A percentile compares a stretch with the other conserved stretches of the same genome.
phyloP scores from a whole-genome alignment of 2,329 filamentous ascomycete species.

The Escovopsis sp. region DNA sequence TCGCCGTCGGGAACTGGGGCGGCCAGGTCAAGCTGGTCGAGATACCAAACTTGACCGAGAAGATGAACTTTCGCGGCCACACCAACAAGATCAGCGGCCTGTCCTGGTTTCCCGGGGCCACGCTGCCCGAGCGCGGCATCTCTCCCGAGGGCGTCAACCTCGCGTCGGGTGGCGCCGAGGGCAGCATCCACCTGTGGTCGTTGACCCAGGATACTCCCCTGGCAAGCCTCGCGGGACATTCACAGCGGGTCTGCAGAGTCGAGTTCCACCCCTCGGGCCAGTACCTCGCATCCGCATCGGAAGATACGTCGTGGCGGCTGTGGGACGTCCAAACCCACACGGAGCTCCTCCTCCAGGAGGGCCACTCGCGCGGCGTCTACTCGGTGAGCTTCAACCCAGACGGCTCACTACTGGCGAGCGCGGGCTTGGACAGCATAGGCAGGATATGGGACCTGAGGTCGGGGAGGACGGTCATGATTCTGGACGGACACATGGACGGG shows the following conservation, averaged over 20 bases:
- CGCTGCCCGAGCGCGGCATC: slow-evolving; percentile 53
- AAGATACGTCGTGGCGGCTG: slow-evolving; percentile 90
- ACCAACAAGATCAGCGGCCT: slow-evolving; percentile 81
- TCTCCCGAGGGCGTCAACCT: slow-evolving; percentile 66
- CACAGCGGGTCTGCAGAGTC: slow-evolving; percentile 73
- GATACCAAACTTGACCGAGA: slow-evolving; percentile 69
- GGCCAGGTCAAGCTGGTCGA: slow-evolving; percentile 77
- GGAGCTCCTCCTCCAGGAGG: slow-evolving; percentile 80
- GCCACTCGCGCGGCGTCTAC: slow-evolving; percentile 88
- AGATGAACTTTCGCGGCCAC: slow-evolving; percentile 64
- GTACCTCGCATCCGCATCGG: slow-evolving; percentile 84
- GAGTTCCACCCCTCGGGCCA: slow-evolving; percentile 88
- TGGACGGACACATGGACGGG: slow-evolving; percentile 70
- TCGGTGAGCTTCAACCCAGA: slow-evolving; percentile 81
- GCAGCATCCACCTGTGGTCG: slow-evolving; percentile 80
- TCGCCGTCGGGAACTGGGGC: slow-evolving; percentile 88
- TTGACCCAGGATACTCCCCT: slow-evolving; percentile 74
- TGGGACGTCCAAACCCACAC: slow-evolving; percentile 84
- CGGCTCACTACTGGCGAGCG: slow-evolving; percentile 78
- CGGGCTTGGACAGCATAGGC: slow-evolving; percentile 87
- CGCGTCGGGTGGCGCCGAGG: slow-evolving; percentile 80
- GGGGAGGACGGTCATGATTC: slow-evolving; percentile 86
- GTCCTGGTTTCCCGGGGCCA: slow-evolving; percentile 77
- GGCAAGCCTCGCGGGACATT: slow-evolving; percentile 69
- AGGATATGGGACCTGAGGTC: slow-evolving; percentile 91